Base-by-base conservation (phyloP, 192 early-diverging fungal genomes). In the Phycomyces nitens region DNA sequence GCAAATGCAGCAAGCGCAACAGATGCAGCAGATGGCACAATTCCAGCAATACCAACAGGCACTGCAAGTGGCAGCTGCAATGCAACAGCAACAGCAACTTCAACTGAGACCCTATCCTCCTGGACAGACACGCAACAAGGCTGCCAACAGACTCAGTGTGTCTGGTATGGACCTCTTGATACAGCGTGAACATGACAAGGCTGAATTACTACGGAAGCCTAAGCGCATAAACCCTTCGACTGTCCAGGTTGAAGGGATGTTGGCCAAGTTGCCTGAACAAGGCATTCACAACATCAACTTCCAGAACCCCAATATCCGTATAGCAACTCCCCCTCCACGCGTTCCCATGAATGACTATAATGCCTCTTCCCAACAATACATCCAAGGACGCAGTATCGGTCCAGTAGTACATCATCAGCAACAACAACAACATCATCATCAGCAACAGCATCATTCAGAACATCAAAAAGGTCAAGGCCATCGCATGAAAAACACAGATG, bases 131-230 rank as follows among this genome's bases (percentile, higher is more conserved):
- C 44, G 44, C 44, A 47, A 47, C 24, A 52, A 5, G 18, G 8
- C 4, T 14, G 51, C 34, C 26, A 62, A 61, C 21, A 53, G 59
- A 39, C 38, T 56, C 10, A 62, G 71, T 38, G 42, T 73, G 27
- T 73, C 65, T 22, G 71, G 54, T 24, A 72, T 72, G 71, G 71
- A 72, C 40, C 49, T 67, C 15, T 53, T 72, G 40, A 20, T 64
- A 0, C 71, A 72, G 53, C 29, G 61, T 16, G 71, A 72, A 58
- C 64, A 72, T 20, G 71, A 72, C 49, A 72, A 67, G 34, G 50
- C 55, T 0, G 42, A 55, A 15, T 4, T 47, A 9, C 39, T 34
- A 21, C 60, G 58, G 27, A 66, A 67, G 41, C 5, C 41, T 18
- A 39, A 68, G 6, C 61, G 58, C 18, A 61, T 67, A 10, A 60